phyloP scores from a whole-genome alignment of 2,329 filamentous ascomycete genomes.

The Orbilia javanica region DNA sequence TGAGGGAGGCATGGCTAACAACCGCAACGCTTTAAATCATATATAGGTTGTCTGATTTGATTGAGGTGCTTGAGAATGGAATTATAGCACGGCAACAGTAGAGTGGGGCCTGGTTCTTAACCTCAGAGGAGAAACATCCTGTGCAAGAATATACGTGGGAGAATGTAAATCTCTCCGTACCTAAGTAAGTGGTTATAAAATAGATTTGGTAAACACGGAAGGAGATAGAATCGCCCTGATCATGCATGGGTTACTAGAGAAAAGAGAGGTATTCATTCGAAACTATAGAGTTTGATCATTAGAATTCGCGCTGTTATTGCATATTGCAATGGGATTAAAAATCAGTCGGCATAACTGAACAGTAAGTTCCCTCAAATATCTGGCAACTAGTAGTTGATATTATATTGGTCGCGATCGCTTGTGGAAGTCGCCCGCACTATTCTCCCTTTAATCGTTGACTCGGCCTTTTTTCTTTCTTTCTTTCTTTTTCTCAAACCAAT shows the following conservation, averaged over 20 bases:
- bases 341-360: no score
- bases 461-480: no score
- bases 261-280: background rate
- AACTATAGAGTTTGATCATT: background rate
- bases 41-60: slow-evolving; percentile 77
- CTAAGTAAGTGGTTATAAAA: background rate
- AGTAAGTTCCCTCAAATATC: no score
- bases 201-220: background rate
- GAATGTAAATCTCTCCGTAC: background rate
- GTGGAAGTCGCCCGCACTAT: no score
- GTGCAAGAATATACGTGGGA: background rate
- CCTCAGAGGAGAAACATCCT: background rate
- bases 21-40: background rate
- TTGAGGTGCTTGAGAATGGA: slow-evolving; percentile 79
- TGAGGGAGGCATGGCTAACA: slow-evolving; percentile 57
- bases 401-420: no score
- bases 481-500: no score
- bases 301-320: background rate
- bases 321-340: background rate
- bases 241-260: background rate
- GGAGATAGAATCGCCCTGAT: background rate
- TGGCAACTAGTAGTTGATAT: no score
- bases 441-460: no score
- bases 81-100: slow-evolving; percentile 67
- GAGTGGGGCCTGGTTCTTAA: background rate